A percentile compares a stretch with the other conserved stretches of the same genome.
These are phyloP conservation scores for Fusarium udum DNA, from an alignment of 2,329 filamentous ascomycete species.

Conservation along the genomic window DNA sequence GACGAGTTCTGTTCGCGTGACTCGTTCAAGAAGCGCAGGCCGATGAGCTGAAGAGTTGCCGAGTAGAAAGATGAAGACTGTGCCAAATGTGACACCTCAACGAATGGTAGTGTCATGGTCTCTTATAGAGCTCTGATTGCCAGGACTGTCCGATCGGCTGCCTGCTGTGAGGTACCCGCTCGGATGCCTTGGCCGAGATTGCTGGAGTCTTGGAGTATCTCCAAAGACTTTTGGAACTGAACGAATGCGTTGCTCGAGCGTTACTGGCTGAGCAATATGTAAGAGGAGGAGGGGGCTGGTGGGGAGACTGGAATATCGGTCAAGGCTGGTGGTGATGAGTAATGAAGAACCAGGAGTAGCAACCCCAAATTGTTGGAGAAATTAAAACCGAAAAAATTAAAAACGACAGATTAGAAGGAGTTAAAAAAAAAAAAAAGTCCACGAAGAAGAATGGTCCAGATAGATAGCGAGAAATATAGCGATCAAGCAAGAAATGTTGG, in stretches of 20 bases:
- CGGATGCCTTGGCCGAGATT: slow-evolving; percentile 32
- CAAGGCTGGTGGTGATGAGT: slow-evolving; percentile 33
- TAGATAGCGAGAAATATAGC: slow-evolving; percentile 14
- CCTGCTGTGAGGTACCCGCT: slow-evolving; percentile 37
- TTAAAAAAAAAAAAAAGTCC: not conserved
- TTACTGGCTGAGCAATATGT: slow-evolving; percentile 33
- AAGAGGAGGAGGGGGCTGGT: slow-evolving; percentile 21
- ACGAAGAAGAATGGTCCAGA: slow-evolving; percentile 16
- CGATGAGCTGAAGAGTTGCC: slow-evolving; percentile 79
- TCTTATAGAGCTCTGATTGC: slow-evolving; percentile 32
- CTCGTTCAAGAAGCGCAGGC: slow-evolving; percentile 67
- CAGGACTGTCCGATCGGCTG: slow-evolving; percentile 34
- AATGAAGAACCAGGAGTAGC: slow-evolving; percentile 23
- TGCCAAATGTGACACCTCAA: slow-evolving; percentile 79
- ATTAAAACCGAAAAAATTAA: not conserved
- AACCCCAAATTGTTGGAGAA: slow-evolving; percentile 4
- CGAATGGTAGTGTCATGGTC: slow-evolving; percentile 57
- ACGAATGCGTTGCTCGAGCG: slow-evolving; percentile 19
- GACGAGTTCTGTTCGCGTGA: slow-evolving; percentile 44
- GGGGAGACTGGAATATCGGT: slow-evolving; percentile 36
- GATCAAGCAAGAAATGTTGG: slow-evolving; percentile 26
- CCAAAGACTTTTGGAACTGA: slow-evolving; percentile 18
- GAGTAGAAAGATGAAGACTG: slow-evolving; percentile 86
- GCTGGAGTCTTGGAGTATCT: slow-evolving; percentile 22
- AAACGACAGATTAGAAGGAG: slow-evolving; percentile 23